Conservation (phyloP, 805 yeast genomes). For the Tetrapisispora nanseiensis region DNA sequence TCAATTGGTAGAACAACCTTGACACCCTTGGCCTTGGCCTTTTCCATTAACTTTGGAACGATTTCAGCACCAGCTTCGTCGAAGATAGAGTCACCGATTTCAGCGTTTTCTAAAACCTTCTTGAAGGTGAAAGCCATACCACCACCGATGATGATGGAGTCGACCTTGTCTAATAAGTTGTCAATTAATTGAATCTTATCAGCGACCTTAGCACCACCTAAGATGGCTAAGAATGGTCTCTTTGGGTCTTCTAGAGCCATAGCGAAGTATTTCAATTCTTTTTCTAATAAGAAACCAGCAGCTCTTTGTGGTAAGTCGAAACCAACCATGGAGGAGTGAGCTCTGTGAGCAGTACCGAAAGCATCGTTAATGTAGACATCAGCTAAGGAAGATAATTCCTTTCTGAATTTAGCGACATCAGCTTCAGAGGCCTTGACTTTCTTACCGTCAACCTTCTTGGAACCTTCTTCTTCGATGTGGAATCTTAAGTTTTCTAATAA, state of each 20-base stretch:
- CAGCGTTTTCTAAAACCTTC: slow-evolving; percentile 77
- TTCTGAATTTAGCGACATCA: slow-evolving; percentile 79
- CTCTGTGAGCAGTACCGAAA: slow-evolving; percentile 99
- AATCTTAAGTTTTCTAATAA: slow-evolving; percentile 93
- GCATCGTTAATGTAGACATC: slow-evolving; percentile 98
- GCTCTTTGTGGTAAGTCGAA: slow-evolving; percentile 92
- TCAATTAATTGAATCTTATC: slow-evolving; percentile 98
- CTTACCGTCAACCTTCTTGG: slow-evolving; percentile 82
- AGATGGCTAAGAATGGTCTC: slow-evolving; percentile 96
- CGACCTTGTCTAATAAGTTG: slow-evolving; percentile 92
- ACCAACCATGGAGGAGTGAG: slow-evolving; percentile 99
- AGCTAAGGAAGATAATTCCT: slow-evolving; percentile 81
- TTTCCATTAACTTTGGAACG: slow-evolving; percentile 83
- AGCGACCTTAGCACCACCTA: slow-evolving; percentile 99
- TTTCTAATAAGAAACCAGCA: slow-evolving; percentile 96
- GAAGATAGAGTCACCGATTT: slow-evolving; percentile 85
- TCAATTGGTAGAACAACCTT: slow-evolving; percentile 91
- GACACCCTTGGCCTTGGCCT: slow-evolving; percentile 94
- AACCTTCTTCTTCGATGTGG: slow-evolving; percentile 97
- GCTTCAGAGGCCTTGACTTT: slow-evolving; percentile 88
- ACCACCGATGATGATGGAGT: slow-evolving; percentile 92
- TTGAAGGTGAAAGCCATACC: slow-evolving; percentile 99
- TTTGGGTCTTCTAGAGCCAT: slow-evolving; percentile 97
- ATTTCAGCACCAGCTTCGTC: slow-evolving; percentile 94
- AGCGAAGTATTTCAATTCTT: slow-evolving; percentile 94